These are phyloP conservation scores for Candida smagusa DNA, from an alignment of 1,139 yeast species.

Conservation along the genomic window DNA sequence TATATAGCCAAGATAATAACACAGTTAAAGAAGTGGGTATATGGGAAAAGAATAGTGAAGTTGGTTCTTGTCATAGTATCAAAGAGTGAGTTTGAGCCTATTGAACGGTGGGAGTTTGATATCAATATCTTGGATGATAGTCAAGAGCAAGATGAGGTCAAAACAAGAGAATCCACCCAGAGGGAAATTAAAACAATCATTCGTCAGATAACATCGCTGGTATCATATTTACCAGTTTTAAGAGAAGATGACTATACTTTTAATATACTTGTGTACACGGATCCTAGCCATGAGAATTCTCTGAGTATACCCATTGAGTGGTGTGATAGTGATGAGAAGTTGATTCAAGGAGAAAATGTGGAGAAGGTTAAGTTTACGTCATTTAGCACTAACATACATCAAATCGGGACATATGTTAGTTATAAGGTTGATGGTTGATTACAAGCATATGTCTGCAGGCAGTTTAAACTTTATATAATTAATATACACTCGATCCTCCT, in stretches of 20 bases:
- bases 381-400: conserved; percentile 67
- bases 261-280: conserved; percentile 83
- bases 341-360: conserved; percentile 51
- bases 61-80: conserved; percentile 71
- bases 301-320: conserved; percentile 70
- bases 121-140: conserved; percentile 39
- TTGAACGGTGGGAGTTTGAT: conserved; percentile 87
- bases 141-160: conserved; percentile 13
- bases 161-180: conserved; percentile 54
- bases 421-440: conserved; percentile 40
- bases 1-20: conserved; percentile 67
- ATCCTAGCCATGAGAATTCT: conserved; percentile 54
- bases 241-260: conserved; percentile 70
- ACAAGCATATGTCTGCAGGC: no score
- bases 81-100: conserved; percentile 61
- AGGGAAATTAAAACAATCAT: conserved; percentile 80
- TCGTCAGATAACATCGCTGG: conserved; percentile 86
- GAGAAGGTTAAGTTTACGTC: conserved; percentile 69
- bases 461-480: no score
- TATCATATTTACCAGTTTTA: conserved; percentile 77
- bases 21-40: conserved; percentile 83
- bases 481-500: not conserved
- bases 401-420: conserved; percentile 74
- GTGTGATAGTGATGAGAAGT: conserved; percentile 73
- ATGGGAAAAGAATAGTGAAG: conserved; percentile 64